These are phyloP conservation scores for Trichoderma asperelloides DNA, from an alignment of 495 filamentous ascomycete genomes.

Conservation along the genomic window DNA sequence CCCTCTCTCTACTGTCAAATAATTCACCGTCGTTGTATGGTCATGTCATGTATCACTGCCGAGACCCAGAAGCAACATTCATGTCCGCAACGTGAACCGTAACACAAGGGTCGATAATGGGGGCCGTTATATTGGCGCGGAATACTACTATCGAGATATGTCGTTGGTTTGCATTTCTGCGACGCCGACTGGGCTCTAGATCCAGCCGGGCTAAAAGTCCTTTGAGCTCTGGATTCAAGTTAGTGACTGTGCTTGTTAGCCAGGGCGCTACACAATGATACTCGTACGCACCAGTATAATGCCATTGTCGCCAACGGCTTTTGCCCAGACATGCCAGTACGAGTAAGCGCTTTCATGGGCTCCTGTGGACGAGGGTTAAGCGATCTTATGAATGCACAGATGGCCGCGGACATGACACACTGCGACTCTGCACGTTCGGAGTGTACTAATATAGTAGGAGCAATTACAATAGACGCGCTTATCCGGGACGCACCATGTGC, in stretches of 20 bases:
- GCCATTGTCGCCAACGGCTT: not conserved
- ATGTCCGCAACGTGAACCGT: not conserved
- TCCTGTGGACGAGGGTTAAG: not conserved
- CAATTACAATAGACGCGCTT: not conserved
- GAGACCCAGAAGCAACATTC: not conserved
- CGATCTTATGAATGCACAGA: constrained; percentile 4
- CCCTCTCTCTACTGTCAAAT: not conserved
- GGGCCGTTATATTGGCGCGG: not conserved
- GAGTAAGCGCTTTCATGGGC: not conserved
- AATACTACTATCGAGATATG: not conserved
- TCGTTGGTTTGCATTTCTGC: not conserved
- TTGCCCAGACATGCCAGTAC: not conserved
- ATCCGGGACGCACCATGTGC: not conserved
- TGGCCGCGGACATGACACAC: not conserved
- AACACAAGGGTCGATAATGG: not conserved
- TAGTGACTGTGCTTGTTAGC: not conserved
- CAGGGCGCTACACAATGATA: not conserved
- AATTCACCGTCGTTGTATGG: not conserved
- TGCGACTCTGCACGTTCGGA: not conserved
- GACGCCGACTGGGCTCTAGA: not conserved
- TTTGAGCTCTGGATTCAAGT: not conserved
- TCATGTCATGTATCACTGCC: not conserved
- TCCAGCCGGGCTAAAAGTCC: not conserved
- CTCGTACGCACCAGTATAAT: not conserved
- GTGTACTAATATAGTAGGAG: not conserved